Evolutionary conservation across 495 filamentous ascomycete genomes (phyloP).

Genomic region (Letharia columbiana): DNA sequence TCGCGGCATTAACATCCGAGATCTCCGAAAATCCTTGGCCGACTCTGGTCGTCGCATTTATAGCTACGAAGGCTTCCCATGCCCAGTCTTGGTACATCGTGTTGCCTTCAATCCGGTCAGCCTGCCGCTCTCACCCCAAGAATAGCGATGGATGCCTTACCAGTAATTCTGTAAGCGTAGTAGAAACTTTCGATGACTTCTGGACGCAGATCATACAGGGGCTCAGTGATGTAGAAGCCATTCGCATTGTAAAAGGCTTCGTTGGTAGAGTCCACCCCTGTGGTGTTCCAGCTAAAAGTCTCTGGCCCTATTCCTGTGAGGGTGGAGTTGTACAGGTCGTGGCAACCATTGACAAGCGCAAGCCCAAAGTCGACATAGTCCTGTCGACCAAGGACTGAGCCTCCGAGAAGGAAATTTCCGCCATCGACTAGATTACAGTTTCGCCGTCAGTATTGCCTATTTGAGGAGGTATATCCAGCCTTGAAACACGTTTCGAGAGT

Average conservation of each 20-base stretch:
- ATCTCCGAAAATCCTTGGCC: conserved; percentile 61
- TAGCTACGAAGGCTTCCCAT: conserved; percentile 69
- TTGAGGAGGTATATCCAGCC: no score
- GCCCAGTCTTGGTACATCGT: conserved; percentile 70
- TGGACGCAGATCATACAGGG: conserved; percentile 62
- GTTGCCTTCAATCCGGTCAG: conserved; percentile 19
- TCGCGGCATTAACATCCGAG: conserved; percentile 46
- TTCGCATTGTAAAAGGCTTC: conserved; percentile 49
- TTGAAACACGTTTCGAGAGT: no score
- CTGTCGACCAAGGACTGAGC: conserved; percentile 52
- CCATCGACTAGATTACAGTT: conserved; percentile 44
- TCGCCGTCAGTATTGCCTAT: no score
- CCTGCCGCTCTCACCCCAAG: background rate
- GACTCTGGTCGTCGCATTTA: conserved; percentile 56
- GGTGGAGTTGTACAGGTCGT: conserved; percentile 61
- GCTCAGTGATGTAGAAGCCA: conserved; percentile 66
- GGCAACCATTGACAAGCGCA: conserved; percentile 62
- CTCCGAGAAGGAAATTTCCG: conserved; percentile 83
- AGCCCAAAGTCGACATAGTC: conserved; percentile 70
- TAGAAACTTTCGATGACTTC: conserved; percentile 86
- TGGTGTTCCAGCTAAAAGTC: conserved; percentile 59
- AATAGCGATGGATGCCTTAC: conserved; percentile 42
- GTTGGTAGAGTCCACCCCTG: conserved; percentile 39
- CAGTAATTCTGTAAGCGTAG: conserved; percentile 76
- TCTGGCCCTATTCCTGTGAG: conserved; percentile 74